Evolutionary conservation across 1,284 basidiomycete genomes (phyloP).

Genomic region (Pseudozyma sp.): DNA sequence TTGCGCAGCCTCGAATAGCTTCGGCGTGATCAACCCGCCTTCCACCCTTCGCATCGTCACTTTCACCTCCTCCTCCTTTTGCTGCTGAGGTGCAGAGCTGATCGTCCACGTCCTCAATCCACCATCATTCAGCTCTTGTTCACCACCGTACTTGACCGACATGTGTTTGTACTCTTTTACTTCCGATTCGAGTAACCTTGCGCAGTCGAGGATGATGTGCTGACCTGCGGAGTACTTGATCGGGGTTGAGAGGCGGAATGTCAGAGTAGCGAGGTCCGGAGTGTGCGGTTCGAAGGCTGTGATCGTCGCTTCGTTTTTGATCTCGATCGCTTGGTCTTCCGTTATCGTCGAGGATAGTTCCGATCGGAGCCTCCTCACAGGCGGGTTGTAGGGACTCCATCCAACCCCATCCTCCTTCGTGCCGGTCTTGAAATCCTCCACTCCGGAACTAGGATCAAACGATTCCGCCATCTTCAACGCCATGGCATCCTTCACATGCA

Average conservation of each 20-base stretch:
- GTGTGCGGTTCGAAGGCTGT: conserved; percentile 14
- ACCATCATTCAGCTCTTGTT: conserved; percentile 43
- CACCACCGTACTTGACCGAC: conserved; percentile 38
- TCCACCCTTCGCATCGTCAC: conserved; percentile 36
- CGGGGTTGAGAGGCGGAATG: conserved; percentile 18
- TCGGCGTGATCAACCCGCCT: conserved; percentile 28
- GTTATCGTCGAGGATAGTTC: conserved; percentile 12
- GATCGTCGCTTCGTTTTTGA: conserved; percentile 15
- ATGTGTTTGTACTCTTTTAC: conserved; percentile 48
- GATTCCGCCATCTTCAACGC: conserved; percentile 17
- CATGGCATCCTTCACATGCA: conserved; percentile 32
- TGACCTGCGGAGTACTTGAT: conserved; percentile 34
- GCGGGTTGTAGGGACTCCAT: conserved; percentile 50
- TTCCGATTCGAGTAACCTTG: conserved; percentile 15
- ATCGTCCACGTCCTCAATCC: conserved; percentile 47
- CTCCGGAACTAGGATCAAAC: conserved; percentile 4
- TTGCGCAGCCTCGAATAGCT: conserved; percentile 16
- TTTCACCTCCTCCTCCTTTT: conserved; percentile 6
- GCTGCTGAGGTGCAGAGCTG: conserved; percentile 16
- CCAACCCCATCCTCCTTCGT: conserved; percentile 26
- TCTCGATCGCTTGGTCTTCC: not conserved
- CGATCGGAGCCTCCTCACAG: conserved; percentile 22
- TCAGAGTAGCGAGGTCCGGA: conserved; percentile 22
- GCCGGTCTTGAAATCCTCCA: conserved; percentile 22
- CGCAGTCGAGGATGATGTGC: conserved; percentile 45